Percentiles rank a stretch among this genome's conserved stretches.
Evolutionary conservation across 176 grass and related monocot species (phyloP).

Genomic region (Avena atlantica): DNA sequence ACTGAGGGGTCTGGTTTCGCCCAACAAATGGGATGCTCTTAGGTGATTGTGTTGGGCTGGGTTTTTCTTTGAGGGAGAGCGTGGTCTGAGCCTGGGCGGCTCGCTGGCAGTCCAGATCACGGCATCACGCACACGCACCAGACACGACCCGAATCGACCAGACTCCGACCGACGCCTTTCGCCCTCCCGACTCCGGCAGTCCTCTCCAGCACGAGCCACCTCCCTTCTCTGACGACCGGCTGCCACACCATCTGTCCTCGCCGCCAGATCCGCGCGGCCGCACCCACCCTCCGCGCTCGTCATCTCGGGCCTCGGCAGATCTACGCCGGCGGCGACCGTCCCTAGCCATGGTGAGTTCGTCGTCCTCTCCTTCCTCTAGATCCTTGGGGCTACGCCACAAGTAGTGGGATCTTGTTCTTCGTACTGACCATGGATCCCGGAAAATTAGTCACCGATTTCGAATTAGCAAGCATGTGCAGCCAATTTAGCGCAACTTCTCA

Average conservation of each 20-base stretch:
- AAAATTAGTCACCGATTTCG: not conserved
- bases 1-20: too few species aligned
- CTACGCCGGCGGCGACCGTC: not conserved
- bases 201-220: not conserved
- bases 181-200: not conserved
- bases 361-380: not conserved
- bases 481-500: not conserved
- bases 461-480: not conserved
- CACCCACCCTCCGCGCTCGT: not conserved
- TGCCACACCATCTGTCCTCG: not conserved
- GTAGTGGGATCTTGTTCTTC: not conserved
- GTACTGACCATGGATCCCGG: not conserved
- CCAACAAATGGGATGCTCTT: too few species aligned
- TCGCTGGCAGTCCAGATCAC: not conserved
- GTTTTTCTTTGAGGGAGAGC: too few species aligned
- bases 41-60: too few species aligned
- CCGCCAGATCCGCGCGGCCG: not conserved
- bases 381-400: not conserved
- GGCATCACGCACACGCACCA: not conserved
- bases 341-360: slow-evolving; percentile 4
- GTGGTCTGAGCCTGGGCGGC: too few species aligned
- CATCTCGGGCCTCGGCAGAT: not conserved
- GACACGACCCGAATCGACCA: slow-evolving; percentile 1
- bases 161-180: slow-evolving; percentile 17
- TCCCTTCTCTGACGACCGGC: slow-evolving; percentile 4